Conservation (phyloP, 2,329 filamentous ascomycete species). For the Aspergillus pseudoterreus region DNA sequence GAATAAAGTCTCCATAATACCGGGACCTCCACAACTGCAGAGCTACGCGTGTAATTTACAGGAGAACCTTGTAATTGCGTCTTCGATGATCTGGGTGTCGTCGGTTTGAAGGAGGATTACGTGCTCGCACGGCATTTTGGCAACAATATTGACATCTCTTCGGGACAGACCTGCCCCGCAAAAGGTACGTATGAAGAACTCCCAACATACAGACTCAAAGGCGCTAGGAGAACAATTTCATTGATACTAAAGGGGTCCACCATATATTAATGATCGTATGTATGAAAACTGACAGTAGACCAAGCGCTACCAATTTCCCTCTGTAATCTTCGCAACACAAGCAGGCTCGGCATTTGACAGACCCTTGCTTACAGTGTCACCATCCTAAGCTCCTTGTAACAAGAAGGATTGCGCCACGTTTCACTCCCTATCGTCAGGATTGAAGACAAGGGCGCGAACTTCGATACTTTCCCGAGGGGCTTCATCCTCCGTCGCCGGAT, state of each 20-base stretch:
- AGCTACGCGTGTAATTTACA: not conserved
- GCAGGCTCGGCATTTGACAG: too few relatives aligned
- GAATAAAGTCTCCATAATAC: not conserved
- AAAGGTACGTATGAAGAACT: not conserved
- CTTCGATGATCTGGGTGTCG: slow-evolving; percentile 19
- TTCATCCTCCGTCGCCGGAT: slow-evolving; percentile 43
- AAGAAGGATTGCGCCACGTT: not conserved
- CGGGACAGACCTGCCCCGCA: not conserved
- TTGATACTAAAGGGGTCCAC: too few relatives aligned
- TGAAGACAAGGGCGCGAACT: slow-evolving; percentile 53
- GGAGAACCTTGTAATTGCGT: not conserved
- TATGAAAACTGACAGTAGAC: too few relatives aligned
- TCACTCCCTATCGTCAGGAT: slow-evolving; percentile 36
- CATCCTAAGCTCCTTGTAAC: not conserved
- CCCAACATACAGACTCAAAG: not conserved
- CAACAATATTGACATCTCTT: not conserved
- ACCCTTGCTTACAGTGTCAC: not conserved
- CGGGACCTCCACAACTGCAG: not conserved
- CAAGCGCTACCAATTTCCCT: too few relatives aligned
- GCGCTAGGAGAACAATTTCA: too few relatives aligned
- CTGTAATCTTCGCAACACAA: too few relatives aligned
- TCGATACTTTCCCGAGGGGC: slow-evolving; percentile 53
- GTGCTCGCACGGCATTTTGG: slow-evolving; percentile 30
- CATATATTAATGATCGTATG: too few relatives aligned
- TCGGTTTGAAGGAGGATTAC: slow-evolving; percentile 23